Percentiles rank a stretch among this genome's conserved stretches.
Evolutionary conservation across 305 asterid species (phyloP).

Genomic region (Nicotiana rustica): DNA sequence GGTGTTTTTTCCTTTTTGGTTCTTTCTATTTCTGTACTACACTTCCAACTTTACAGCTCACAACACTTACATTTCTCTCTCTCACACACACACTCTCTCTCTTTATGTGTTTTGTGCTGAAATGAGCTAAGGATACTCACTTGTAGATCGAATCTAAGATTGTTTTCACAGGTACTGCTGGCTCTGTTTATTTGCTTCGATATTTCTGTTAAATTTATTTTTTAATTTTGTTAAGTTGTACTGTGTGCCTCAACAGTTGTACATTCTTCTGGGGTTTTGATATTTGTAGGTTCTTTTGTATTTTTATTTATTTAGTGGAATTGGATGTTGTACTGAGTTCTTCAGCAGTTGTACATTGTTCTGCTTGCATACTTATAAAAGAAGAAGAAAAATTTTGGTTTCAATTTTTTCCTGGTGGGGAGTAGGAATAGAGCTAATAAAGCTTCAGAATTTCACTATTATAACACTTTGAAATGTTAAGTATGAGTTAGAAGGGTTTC

Average conservation of each 20-base stretch:
- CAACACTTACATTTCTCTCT: constrained; percentile 41
- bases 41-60: constrained; percentile 58
- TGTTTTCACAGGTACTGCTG: not conserved
- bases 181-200: not conserved
- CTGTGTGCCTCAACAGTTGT: not conserved
- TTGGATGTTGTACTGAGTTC: not conserved
- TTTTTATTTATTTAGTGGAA: not conserved
- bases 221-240: not conserved
- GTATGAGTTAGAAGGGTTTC: not conserved
- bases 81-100: not conserved
- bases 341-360: not conserved
- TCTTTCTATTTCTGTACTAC: not conserved
- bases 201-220: not conserved
- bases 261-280: not conserved
- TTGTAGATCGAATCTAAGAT: constrained; percentile 52
- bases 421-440: too few species aligned
- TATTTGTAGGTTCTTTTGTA: not conserved
- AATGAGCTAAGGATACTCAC: not conserved
- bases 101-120: too few species aligned
- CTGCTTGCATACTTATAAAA: not conserved
- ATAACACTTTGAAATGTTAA: not conserved
- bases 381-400: too few species aligned
- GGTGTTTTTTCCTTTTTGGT: not conserved
- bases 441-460: not conserved
- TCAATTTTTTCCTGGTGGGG: too few species aligned